phyloP scores from a whole-genome alignment of 192 early-diverging fungal genomes.

The Coemansia sp. region DNA sequence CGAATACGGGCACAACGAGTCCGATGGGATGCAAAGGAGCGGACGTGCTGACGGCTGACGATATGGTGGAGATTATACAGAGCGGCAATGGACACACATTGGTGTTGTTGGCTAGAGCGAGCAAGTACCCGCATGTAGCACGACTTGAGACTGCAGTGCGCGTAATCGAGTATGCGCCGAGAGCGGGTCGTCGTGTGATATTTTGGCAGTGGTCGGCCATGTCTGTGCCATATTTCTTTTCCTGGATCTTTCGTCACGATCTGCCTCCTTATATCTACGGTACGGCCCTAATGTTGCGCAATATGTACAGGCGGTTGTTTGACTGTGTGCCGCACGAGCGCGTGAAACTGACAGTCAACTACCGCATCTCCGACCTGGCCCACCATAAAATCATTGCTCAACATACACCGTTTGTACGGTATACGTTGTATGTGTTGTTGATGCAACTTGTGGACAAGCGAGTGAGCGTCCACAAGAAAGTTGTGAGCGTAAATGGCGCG shows the following conservation, averaged over 20 bases:
- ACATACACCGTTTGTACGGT: slow-evolving; percentile 31
- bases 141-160: slow-evolving; percentile 1
- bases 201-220: slow-evolving; percentile 28
- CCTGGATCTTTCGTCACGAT: slow-evolving; percentile 4
- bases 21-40: slow-evolving; percentile 11
- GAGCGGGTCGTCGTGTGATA: slow-evolving; percentile 15
- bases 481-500: not conserved
- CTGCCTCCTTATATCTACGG: not conserved
- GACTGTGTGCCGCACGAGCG: not conserved
- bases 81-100: slow-evolving; percentile 6
- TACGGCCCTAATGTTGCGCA: not conserved
- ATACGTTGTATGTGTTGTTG: slow-evolving; percentile 21
- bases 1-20: slow-evolving; percentile 12
- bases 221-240: not conserved
- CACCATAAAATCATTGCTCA: slow-evolving; percentile 15
- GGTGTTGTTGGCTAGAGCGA: slow-evolving; percentile 13
- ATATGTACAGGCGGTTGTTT: not conserved
- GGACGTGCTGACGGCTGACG: slow-evolving; percentile 9
- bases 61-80: slow-evolving; percentile 17
- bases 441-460: slow-evolving; percentile 10
- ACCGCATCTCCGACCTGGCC: slow-evolving; percentile 30
- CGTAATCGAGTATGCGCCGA: slow-evolving; percentile 18
- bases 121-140: slow-evolving; percentile 21
- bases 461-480: slow-evolving; percentile 9
- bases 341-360: slow-evolving; percentile 1